Evolutionary conservation across 768 basidiomycete genomes (phyloP).

Genomic region (Lentinula edodes): DNA sequence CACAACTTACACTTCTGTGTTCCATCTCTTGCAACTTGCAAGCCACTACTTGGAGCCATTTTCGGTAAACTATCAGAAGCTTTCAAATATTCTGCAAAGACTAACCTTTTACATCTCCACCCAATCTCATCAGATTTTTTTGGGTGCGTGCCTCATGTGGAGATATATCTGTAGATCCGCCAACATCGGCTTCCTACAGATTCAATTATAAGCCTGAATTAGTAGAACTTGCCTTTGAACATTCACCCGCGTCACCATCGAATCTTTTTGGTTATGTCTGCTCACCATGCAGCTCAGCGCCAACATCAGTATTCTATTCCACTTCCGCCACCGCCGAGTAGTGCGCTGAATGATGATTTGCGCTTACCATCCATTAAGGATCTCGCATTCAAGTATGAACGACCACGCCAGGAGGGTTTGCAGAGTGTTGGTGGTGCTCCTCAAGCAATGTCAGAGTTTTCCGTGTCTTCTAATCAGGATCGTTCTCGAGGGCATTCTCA

Average conservation of each 20-base stretch:
- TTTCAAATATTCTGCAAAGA: slow-evolving; percentile 8
- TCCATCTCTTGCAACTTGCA: neutral
- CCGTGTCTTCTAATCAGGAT: slow-evolving; percentile 23
- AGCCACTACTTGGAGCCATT: no score
- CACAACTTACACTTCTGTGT: neutral
- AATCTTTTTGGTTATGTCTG: slow-evolving; percentile 33
- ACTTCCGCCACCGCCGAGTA: slow-evolving; percentile 26
- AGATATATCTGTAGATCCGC: slow-evolving; percentile 39
- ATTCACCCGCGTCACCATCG: slow-evolving; percentile 13
- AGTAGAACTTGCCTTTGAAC: slow-evolving; percentile 27
- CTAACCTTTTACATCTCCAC: slow-evolving; percentile 11
- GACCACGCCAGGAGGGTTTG: slow-evolving; percentile 23
- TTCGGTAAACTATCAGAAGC: neutral
- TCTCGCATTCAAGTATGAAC: slow-evolving; percentile 54
- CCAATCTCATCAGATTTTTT: slow-evolving; percentile 14
- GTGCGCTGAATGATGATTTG: slow-evolving; percentile 29
- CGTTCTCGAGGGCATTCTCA: slow-evolving; percentile 28
- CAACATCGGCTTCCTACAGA: slow-evolving; percentile 54
- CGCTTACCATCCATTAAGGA: slow-evolving; percentile 72
- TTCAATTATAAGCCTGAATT: slow-evolving; percentile 36
- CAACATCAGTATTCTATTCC: slow-evolving; percentile 28
- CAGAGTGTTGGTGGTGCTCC: slow-evolving; percentile 11
- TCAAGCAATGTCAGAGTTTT: slow-evolving; percentile 25
- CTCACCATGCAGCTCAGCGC: slow-evolving; percentile 40
- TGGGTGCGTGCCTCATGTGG: slow-evolving; percentile 9